Base-by-base conservation (phyloP, 345 rosid genomes). In the Corymbia maculata region DNA sequence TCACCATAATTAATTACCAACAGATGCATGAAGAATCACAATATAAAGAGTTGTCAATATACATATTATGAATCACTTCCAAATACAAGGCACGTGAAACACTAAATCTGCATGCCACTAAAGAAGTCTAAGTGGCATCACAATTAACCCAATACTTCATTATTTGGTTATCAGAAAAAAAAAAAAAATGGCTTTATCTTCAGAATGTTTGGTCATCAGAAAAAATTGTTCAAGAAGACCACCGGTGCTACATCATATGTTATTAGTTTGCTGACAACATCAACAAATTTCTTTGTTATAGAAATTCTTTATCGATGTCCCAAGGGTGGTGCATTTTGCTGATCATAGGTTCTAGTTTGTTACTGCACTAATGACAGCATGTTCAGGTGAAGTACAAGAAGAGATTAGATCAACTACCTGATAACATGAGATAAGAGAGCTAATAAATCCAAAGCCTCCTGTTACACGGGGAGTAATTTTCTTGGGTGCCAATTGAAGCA, bases 401-500 rank as follows among this genome's bases (percentile, higher is more conserved):
- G 82, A 36, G 82, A 70, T 44, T 70, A 70, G 82, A 70, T 36
- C 26, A 70, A 70, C 82, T 93, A 97, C 99, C 99, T 97, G 99
- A 91, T 97, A 97, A 90, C 99, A 98, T 82, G 98, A 95, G 90
- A 98, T 97, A 53, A 98, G 95, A 44, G 99, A 98, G 88, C 92
- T 91, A 90, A 88, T 91, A 90, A 97, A 94, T 91, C 99, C 99
- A 26, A 97, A 88, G 87, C 94, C 98, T 80, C 99, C 99, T 2
- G 99, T 96, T 55, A 96, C 95, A 64, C 99, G 99, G 86, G 99
- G 96, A 89, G 93, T 95, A 75, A 98, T 92, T 88, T 93, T 97
- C 93, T 92, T 94, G 47, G 99, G 99, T 53, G 94, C 95, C 92
- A 97, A 91, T 64, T 95, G 99, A 89, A 98, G 99, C 55, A 98